These are phyloP conservation scores for Citeromyces matritensis DNA, from an alignment of 805 yeast genomes.

Conservation along the genomic window DNA sequence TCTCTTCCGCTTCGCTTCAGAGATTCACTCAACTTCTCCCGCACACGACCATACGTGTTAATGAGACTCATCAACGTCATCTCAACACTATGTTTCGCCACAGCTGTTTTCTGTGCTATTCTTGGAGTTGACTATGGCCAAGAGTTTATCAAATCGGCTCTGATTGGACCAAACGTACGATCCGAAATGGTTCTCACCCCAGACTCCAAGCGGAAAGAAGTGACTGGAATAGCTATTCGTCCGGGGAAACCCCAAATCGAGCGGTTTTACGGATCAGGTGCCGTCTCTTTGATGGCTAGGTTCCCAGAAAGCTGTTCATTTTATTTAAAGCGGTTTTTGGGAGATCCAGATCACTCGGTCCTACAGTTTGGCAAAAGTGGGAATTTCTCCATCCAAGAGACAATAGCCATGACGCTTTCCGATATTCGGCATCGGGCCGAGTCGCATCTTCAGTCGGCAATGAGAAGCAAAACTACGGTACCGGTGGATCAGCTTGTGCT, in stretches of 20 bases:
- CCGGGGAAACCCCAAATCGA: conserved; percentile 32
- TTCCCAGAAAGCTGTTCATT: conserved; percentile 58
- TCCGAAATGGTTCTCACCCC: conserved; percentile 81
- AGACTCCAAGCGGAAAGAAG: conserved; percentile 85
- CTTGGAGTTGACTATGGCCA: conserved; percentile 86
- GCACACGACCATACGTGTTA: not conserved
- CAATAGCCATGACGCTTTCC: conserved; percentile 68
- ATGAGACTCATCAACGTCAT: not conserved
- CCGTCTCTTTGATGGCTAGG: conserved; percentile 52
- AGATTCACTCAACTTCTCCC: too few relatives aligned
- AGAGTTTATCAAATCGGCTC: conserved; percentile 71
- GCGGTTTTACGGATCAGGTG: conserved; percentile 68
- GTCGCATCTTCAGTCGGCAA: conserved; percentile 35
- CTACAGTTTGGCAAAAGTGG: conserved; percentile 24
- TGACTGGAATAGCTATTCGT: conserved; percentile 60
- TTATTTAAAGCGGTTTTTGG: conserved; percentile 59
- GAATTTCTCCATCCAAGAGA: conserved; percentile 51
- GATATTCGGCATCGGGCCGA: conserved; percentile 56
- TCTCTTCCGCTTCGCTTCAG: too few relatives aligned
- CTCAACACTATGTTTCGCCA: not conserved
- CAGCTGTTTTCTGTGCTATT: conserved; percentile 35
- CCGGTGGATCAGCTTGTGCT: conserved; percentile 51
- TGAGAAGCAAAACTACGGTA: conserved; percentile 28
- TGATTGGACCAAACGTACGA: conserved; percentile 83
- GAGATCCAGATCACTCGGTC: conserved; percentile 50